Conservation (phyloP, 2,329 filamentous ascomycete genomes). For the Claviceps citrina region DNA sequence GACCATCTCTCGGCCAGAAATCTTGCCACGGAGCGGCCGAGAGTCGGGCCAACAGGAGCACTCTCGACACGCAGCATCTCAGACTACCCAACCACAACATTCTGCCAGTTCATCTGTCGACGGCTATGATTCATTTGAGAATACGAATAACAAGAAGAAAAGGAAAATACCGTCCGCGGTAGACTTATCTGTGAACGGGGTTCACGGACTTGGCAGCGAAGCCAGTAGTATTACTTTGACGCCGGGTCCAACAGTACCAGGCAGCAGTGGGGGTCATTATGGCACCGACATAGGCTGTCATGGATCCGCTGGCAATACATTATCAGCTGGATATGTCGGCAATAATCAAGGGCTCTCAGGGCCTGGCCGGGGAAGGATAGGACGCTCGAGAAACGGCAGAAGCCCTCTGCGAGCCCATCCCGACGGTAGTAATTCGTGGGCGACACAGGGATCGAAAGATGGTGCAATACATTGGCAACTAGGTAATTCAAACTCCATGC, state of each 20-base stretch:
- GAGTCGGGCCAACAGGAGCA: conserved; percentile 30
- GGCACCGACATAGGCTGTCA: conserved; percentile 13
- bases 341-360: conserved; percentile 54
- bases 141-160: conserved; percentile 99
- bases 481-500: conserved; percentile 26
- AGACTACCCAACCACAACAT: conserved; percentile 33
- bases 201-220: conserved; percentile 22
- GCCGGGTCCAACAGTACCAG: conserved; percentile 10
- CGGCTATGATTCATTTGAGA: conserved; percentile 94
- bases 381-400: conserved; percentile 47
- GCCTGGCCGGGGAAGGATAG: conserved; percentile 68
- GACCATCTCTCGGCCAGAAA: conserved; percentile 31
- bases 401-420: conserved; percentile 45
- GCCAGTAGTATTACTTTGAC: conserved; percentile 25
- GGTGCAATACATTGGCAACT: conserved; percentile 30
- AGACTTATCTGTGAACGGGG: conserved; percentile 38
- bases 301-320: conserved; percentile 14
- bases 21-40: conserved; percentile 26
- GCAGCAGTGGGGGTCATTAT: conserved; percentile 16
- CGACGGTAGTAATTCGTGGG: conserved; percentile 43
- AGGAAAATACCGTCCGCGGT: conserved; percentile 89
- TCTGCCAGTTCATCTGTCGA: conserved; percentile 61
- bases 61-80: conserved; percentile 29
- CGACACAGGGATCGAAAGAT: conserved; percentile 30
- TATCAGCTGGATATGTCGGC: conserved; percentile 36